phyloP scores from a whole-genome alignment of 352 stramenopile genomes.

The Pythium scleroteichum region DNA sequence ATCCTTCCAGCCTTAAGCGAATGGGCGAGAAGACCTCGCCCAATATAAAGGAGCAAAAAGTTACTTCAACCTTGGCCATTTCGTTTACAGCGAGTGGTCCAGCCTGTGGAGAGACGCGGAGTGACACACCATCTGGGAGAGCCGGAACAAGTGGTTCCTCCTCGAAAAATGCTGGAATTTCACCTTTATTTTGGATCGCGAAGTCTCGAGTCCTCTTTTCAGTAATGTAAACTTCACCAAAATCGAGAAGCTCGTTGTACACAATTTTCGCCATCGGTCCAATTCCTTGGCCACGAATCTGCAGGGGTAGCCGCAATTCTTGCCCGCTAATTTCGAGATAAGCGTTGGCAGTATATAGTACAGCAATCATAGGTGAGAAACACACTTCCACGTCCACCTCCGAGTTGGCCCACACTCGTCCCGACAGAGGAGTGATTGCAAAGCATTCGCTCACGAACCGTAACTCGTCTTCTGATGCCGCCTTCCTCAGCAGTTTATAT shows the following conservation, averaged over 20 bases:
- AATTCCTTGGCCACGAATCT: slow-evolving; percentile 90
- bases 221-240: slow-evolving; percentile 95
- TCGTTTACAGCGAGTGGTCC: slow-evolving; percentile 76
- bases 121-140: slow-evolving; percentile 30
- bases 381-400: slow-evolving; percentile 91
- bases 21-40: slow-evolving; percentile 88
- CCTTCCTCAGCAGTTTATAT: slow-evolving; percentile 90
- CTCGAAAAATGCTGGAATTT: slow-evolving; percentile 89
- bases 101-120: slow-evolving; percentile 46
- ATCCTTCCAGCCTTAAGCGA: slow-evolving; percentile 86
- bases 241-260: slow-evolving; percentile 93
- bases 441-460: slow-evolving; percentile 95
- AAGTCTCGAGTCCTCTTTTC: slow-evolving; percentile 88
- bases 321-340: slow-evolving; percentile 91
- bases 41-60: slow-evolving; percentile 85
- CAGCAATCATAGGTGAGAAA: slow-evolving; percentile 84
- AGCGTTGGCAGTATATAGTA: slow-evolving; percentile 77
- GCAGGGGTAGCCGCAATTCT: slow-evolving; percentile 86
- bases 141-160: slow-evolving; percentile 46
- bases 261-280: slow-evolving; percentile 91
- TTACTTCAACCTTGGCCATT: slow-evolving; percentile 82
- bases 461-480: slow-evolving; percentile 90
- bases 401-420: slow-evolving; percentile 92
- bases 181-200: slow-evolving; percentile 92
- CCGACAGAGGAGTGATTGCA: slow-evolving; percentile 81